These are phyloP conservation scores for Botrytis hyacinthi DNA, from an alignment of 2,329 filamentous ascomycete genomes.

Conservation along the genomic window DNA sequence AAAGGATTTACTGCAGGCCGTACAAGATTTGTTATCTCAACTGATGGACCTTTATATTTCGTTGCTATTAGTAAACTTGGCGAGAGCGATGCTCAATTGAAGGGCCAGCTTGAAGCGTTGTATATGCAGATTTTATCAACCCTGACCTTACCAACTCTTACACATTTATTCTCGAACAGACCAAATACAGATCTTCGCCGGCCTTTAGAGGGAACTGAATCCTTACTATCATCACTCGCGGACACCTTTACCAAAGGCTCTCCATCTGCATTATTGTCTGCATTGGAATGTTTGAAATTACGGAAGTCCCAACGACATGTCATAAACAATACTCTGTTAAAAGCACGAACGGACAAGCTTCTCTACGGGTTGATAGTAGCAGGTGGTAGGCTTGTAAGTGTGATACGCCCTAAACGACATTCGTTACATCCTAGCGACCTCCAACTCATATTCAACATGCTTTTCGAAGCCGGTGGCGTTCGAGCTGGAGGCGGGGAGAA, in stretches of 20 bases:
- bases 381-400: constrained; percentile 88
- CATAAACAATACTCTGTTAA: constrained; percentile 86
- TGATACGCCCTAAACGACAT: constrained; percentile 90
- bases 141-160: constrained; percentile 81
- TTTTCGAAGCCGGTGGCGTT: constrained; percentile 91
- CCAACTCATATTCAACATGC: constrained; percentile 98
- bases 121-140: constrained; percentile 99
- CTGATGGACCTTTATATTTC: constrained; percentile 84
- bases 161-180: constrained; percentile 81
- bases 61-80: constrained; percentile 88
- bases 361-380: constrained; percentile 94
- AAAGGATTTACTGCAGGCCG: constrained; percentile 83
- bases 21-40: constrained; percentile 80
- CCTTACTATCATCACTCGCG: constrained; percentile 83
- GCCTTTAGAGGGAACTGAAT: constrained; percentile 87
- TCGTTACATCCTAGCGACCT: constrained; percentile 93
- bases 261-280: constrained; percentile 80
- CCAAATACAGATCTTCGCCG: constrained; percentile 92
- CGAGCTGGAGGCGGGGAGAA: constrained; percentile 93
- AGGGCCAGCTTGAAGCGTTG: constrained; percentile 83
- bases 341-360: constrained; percentile 70
- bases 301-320: constrained; percentile 80
- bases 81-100: constrained; percentile 88
- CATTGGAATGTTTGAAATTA: constrained; percentile 89
- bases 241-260: constrained; percentile 95